These are phyloP conservation scores for Pyrenophora teres DNA, from an alignment of 2,329 filamentous ascomycete species.

Conservation along the genomic window DNA sequence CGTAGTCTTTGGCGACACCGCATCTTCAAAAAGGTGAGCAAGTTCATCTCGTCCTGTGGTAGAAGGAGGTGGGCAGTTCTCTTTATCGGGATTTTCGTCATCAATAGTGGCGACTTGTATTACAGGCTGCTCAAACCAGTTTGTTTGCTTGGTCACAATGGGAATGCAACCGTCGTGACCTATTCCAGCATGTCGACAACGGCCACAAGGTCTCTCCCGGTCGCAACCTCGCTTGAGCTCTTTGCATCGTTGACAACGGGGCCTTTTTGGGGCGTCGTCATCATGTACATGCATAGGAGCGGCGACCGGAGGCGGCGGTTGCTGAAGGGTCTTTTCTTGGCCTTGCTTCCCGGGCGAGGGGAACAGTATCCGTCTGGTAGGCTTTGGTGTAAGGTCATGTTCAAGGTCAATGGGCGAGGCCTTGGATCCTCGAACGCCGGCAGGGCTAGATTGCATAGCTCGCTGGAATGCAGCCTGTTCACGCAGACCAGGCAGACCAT, in stretches of 20 bases:
- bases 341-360: slow-evolving; percentile 73
- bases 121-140: slow-evolving; percentile 25
- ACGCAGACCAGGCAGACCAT: slow-evolving; percentile 5
- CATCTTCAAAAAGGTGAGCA: slow-evolving; percentile 69
- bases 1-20: slow-evolving; percentile 61
- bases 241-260: slow-evolving; percentile 34
- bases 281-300: slow-evolving; percentile 10
- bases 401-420: slow-evolving; percentile 57
- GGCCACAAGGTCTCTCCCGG: slow-evolving; percentile 32
- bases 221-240: slow-evolving; percentile 30
- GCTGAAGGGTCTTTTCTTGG: slow-evolving; percentile 65
- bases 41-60: slow-evolving; percentile 57
- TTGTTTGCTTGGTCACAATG: slow-evolving; percentile 18
- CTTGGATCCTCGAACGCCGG: slow-evolving; percentile 55
- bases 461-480: slow-evolving; percentile 52
- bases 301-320: slow-evolving; percentile 11
- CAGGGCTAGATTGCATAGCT: slow-evolving; percentile 66
- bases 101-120: slow-evolving; percentile 16
- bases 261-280: slow-evolving; percentile 24
- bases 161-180: slow-evolving; percentile 31
- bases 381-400: slow-evolving; percentile 59
- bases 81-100: slow-evolving; percentile 56
- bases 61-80: slow-evolving; percentile 56
- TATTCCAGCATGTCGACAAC: slow-evolving; percentile 27
- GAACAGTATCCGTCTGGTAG: slow-evolving; percentile 74